phyloP scores from a whole-genome alignment of 164 flowering plant genomes.

The Vitis cinerea region DNA sequence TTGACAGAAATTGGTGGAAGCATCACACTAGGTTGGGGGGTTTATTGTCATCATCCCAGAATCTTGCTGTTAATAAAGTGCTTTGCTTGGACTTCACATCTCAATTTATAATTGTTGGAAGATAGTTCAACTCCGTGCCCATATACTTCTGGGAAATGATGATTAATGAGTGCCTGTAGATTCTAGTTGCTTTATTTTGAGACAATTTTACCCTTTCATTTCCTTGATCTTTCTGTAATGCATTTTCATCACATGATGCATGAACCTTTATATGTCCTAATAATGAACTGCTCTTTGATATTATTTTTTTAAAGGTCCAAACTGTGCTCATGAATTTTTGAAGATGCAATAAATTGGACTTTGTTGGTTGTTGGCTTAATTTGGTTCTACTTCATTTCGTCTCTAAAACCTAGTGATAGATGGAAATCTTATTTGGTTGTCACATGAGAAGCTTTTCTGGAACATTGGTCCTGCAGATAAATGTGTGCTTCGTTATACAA shows the following conservation, averaged over 20 bases:
- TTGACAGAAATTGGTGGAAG: conserved; percentile 41
- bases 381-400: too few species aligned
- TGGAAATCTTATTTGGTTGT: too few species aligned
- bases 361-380: too few species aligned
- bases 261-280: background rate
- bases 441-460: too few species aligned
- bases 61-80: conserved; percentile 33
- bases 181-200: conserved; percentile 5
- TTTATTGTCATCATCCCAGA: conserved; percentile 3
- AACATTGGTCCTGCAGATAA: too few species aligned
- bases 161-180: conserved; percentile 1
- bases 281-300: background rate
- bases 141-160: background rate
- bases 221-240: conserved; percentile 1
- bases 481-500: too few species aligned
- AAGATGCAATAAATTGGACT: too few species aligned
- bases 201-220: background rate
- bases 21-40: conserved; percentile 30
- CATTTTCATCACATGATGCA: background rate
- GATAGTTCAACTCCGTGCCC: conserved; percentile 9
- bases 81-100: conserved; percentile 10
- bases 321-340: background rate
- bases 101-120: conserved; percentile 6
- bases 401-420: too few species aligned
- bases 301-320: background rate